Percentiles rank a stretch among this genome's conserved stretches.
Conservation (phyloP, 495 filamentous ascomycete genomes). For the Xylaria curta region DNA sequence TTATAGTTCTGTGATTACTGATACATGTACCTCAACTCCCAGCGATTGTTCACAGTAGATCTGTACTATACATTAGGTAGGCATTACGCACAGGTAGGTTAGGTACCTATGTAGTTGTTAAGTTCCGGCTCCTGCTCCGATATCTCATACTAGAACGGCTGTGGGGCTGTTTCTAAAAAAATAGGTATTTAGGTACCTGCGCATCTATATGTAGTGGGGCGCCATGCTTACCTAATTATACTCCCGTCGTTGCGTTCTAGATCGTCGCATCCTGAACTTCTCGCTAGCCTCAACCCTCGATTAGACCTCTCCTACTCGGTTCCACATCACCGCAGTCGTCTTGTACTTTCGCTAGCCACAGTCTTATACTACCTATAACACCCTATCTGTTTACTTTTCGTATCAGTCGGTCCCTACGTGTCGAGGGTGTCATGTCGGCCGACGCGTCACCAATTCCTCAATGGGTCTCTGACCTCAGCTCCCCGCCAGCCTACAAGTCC, state of each 20-base stretch:
- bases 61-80: no score
- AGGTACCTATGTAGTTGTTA: no score
- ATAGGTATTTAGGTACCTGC: background rate
- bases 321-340: background rate
- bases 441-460: constrained; percentile 54
- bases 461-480: constrained; percentile 83
- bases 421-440: constrained; percentile 29
- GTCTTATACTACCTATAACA: background rate
- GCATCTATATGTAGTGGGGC: background rate
- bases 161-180: no score
- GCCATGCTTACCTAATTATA: constrained; percentile 6
- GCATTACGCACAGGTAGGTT: no score
- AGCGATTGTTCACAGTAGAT: no score
- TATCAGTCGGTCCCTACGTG: background rate
- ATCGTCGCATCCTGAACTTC: constrained; percentile 2
- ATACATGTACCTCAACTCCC: no score
- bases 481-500: constrained; percentile 61
- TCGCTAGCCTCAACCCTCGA: constrained; percentile 8
- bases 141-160: no score
- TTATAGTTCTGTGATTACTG: no score
- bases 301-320: background rate
- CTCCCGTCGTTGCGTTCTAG: background rate
- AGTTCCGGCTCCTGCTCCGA: no score
- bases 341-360: background rate
- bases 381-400: background rate